Base-by-base conservation (phyloP, 2,329 filamentous ascomycete genomes). In the Phialophora expanda region DNA sequence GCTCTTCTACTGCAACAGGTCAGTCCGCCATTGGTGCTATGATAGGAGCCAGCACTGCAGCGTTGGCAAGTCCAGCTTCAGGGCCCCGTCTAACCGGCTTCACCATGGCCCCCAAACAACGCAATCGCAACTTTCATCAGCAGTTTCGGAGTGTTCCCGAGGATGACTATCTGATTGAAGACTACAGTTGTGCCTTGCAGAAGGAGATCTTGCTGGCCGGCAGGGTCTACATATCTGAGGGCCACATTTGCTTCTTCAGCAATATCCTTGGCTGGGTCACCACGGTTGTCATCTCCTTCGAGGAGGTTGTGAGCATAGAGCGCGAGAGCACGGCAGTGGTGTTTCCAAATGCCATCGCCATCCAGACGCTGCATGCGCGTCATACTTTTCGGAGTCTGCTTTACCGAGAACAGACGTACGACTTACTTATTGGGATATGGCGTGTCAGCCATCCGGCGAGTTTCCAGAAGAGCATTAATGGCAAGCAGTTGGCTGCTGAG, bases 211-310 rank as follows among this genome's bases (percentile, higher is more conserved):
- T 99, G 41, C 88, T 96, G 6, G 95, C 97, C 72, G 95, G 95
- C 5, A 87, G 95, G 48, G 85, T 99, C 14, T 99, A 99, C 75
- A 92, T 99, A 50, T 98, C 95, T 0, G 95, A 99, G 79, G 93
- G 94, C 11, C 94, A 99, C 76, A 87, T 99, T 55, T 99, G 95
- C 81, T 99, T 99, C 79, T 97, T 93, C 74, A 98, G 95, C 82
- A 99, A 99, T 76, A 99, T 99, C 71, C 86, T 99, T 55, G 95
- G 95, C 61, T 99, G 95, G 95, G 91, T 96, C 24, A 99, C 95
- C 0, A 99, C 95, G 1, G 83, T 99, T 50, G 94, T 99, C 60
- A 97, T 99, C 82, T 96, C 93, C 77, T 99, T 99, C 76, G 95
- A 99, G 75, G 95, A 99, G 78, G 92, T 99, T 65, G 92, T 98